Evolutionary conservation across 495 filamentous ascomycete species (phyloP).

Genomic region (Aspergillus ostianus): DNA sequence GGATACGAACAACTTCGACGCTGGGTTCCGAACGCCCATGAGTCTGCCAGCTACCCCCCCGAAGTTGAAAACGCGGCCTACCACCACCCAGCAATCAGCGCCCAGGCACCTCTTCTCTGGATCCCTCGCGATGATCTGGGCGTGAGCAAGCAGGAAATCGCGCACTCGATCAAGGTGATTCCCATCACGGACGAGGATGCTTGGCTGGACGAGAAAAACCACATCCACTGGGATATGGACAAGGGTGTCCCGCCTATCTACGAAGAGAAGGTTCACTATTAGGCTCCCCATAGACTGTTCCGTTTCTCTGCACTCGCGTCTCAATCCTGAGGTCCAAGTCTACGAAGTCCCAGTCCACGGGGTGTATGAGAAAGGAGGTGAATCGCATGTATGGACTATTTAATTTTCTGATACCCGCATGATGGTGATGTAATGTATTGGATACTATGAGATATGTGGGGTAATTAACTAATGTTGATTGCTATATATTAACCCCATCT

Average conservation of each 20-base stretch:
- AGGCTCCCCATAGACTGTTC: background rate
- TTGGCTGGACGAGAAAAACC: constrained; percentile 75
- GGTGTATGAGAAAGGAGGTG: too few species aligned
- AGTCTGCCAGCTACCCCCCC: constrained; percentile 51
- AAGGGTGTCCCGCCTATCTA: constrained; percentile 74
- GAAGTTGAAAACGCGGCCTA: constrained; percentile 70
- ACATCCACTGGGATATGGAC: constrained; percentile 72
- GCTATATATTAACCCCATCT: background rate
- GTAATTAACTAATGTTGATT: background rate
- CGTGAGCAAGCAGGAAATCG: constrained; percentile 73
- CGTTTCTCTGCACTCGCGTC: background rate
- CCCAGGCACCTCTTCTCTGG: constrained; percentile 72
- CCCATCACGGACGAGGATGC: constrained; percentile 83
- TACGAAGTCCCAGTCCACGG: background rate
- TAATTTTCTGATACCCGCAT: background rate
- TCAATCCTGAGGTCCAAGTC: too few species aligned
- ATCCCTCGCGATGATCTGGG: constrained; percentile 76
- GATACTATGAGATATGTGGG: background rate
- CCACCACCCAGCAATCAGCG: constrained; percentile 67
- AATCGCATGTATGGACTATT: background rate
- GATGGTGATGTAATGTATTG: background rate
- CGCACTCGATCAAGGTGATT: constrained; percentile 67
- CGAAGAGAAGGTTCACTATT: constrained; percentile 59
- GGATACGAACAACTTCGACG: constrained; percentile 71
- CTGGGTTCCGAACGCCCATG: constrained; percentile 61